Percentiles rank a stretch among this genome's conserved stretches.
Evolutionary conservation across 2,329 filamentous ascomycete genomes (phyloP).

Genomic region (Colletotrichum acutatum): DNA sequence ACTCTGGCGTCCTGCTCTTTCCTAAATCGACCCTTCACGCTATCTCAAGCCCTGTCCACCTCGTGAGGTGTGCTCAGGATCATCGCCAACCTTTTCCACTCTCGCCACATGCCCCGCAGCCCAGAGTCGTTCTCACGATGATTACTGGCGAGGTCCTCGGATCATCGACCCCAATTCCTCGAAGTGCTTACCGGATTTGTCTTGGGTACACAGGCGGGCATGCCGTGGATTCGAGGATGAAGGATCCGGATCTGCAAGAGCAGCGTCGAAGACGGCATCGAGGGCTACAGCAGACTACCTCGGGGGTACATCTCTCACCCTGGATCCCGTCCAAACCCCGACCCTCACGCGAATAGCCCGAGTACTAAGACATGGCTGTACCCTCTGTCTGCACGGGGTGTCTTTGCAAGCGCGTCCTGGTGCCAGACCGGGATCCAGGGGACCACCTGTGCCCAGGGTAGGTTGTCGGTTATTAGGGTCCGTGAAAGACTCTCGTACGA

Average conservation of each 20-base stretch:
- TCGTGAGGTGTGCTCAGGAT: constrained; percentile 9
- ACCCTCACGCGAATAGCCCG: background rate
- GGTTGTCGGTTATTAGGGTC: background rate
- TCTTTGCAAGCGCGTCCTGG: background rate
- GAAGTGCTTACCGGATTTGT: constrained; percentile 18
- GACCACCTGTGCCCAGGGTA: background rate
- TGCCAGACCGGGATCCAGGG: background rate
- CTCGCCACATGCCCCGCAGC: constrained; percentile 33
- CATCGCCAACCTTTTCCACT: constrained; percentile 14
- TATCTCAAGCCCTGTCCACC: constrained; percentile 12
- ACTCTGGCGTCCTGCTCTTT: constrained; percentile 23
- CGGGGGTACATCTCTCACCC: background rate
- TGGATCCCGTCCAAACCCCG: background rate
- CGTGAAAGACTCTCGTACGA: background rate
- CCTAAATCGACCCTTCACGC: constrained; percentile 16
- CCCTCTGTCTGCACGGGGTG: constrained; percentile 2
- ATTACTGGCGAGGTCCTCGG: constrained; percentile 22
- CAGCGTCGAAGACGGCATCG: background rate
- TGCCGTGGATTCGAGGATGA: constrained; percentile 19
- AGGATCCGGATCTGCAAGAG: constrained; percentile 8
- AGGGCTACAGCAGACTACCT: constrained; percentile 13
- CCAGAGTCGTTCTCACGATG: constrained; percentile 22
- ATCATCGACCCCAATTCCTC: background rate
- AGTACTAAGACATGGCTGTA: background rate
- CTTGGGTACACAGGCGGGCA: constrained; percentile 1